These are phyloP conservation scores for Daldinia decipiens DNA, from an alignment of 495 filamentous ascomycete species.

Conservation along the genomic window DNA sequence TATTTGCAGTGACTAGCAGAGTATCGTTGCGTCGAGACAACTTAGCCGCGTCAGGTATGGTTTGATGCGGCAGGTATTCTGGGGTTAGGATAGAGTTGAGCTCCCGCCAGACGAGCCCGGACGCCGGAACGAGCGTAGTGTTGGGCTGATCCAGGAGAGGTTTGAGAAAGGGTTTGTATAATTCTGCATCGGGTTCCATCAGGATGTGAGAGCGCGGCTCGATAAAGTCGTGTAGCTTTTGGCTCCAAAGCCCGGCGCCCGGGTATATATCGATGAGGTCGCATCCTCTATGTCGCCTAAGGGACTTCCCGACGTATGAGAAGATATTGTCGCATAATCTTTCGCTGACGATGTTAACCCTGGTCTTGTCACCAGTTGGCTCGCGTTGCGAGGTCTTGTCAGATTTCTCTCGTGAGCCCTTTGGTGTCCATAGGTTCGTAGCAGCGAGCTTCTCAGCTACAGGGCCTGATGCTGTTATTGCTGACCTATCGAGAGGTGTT, in stretches of 20 bases:
- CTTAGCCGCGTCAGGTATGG: slow-evolving; percentile 41
- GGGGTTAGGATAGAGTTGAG: slow-evolving; percentile 59
- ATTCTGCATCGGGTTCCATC: slow-evolving; percentile 68
- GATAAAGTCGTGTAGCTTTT: slow-evolving; percentile 75
- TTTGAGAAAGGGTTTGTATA: slow-evolving; percentile 68
- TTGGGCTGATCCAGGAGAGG: slow-evolving; percentile 67
- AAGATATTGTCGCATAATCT: slow-evolving; percentile 65
- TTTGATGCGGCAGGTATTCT: slow-evolving; percentile 62
- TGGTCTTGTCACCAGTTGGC: slow-evolving; percentile 40
- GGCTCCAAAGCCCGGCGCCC: slow-evolving; percentile 76
- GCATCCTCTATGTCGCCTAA: slow-evolving; percentile 71
- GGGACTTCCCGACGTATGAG: slow-evolving; percentile 55
- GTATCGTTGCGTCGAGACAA: slow-evolving; percentile 66
- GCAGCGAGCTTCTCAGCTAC: slow-evolving; percentile 35
- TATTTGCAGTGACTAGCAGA: slow-evolving; percentile 72
- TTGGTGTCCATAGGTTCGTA: slow-evolving; percentile 31
- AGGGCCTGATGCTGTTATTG: slow-evolving; percentile 15
- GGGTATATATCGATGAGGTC: slow-evolving; percentile 90
- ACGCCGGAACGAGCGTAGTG: slow-evolving; percentile 63
- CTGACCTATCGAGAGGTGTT: slow-evolving; percentile 11
- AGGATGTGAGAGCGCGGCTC: slow-evolving; percentile 83
- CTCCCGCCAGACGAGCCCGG: slow-evolving; percentile 61
- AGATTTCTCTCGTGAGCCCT: background rate
- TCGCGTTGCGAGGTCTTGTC: slow-evolving; percentile 1
- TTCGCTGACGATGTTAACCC: slow-evolving; percentile 67